phyloP scores from a whole-genome alignment of 2,329 filamentous ascomycete species.

The Botrytis sinoallii region DNA sequence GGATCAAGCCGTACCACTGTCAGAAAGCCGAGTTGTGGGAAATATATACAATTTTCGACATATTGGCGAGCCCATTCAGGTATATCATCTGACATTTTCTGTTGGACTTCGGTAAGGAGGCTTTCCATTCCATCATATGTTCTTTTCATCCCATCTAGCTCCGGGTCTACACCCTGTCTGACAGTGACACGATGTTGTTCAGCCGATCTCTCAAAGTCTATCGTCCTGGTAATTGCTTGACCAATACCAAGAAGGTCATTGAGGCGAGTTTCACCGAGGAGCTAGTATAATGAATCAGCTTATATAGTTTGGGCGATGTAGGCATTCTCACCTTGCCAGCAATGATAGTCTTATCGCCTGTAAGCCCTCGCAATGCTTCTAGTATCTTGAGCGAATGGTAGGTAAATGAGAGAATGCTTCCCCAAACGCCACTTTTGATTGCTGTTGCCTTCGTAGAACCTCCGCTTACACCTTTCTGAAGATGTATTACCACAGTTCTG shows the following conservation, averaged over 20 bases:
- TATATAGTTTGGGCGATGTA: neutral
- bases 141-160: conserved; percentile 75
- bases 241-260: conserved; percentile 63
- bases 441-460: conserved; percentile 39
- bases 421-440: conserved; percentile 68
- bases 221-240: conserved; percentile 65
- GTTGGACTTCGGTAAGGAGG: conserved; percentile 66
- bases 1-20: conserved; percentile 67
- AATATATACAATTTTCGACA: conserved; percentile 76
- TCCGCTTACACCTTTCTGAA: conserved; percentile 74
- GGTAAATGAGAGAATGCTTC: conserved; percentile 67
- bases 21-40: conserved; percentile 88
- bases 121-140: conserved; percentile 74
- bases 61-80: conserved; percentile 55
- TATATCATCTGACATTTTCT: conserved; percentile 59
- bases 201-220: conserved; percentile 74
- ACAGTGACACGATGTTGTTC: conserved; percentile 72
- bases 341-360: conserved; percentile 49
- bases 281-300: conserved; percentile 39
- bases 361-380: conserved; percentile 58
- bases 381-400: conserved; percentile 67
- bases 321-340: conserved; percentile 50
- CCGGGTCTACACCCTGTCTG: conserved; percentile 64
- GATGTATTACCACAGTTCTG: conserved; percentile 60
- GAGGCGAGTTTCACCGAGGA: conserved; percentile 59